These are phyloP conservation scores for Neltuma alba DNA, from an alignment of 306 rosid genomes.

Conservation along the genomic window DNA sequence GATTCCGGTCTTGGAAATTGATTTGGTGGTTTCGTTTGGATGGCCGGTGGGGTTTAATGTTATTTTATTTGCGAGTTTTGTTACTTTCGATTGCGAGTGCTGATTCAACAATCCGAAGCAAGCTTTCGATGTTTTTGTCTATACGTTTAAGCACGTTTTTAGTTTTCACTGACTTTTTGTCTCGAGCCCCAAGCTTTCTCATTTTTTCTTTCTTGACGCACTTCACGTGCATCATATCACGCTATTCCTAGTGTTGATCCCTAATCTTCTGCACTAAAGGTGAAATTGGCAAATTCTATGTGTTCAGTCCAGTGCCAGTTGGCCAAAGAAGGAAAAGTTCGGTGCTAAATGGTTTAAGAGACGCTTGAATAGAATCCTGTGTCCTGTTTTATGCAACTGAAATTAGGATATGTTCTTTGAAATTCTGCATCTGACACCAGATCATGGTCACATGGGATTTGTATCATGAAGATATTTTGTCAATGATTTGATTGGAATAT, in stretches of 20 bases:
- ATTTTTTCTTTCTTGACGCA: conserved; percentile 19
- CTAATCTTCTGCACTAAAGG: not conserved
- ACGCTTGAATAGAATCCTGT: not conserved
- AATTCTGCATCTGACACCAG: conserved; percentile 6
- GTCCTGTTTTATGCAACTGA: not conserved
- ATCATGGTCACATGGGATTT: not conserved
- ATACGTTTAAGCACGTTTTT: conserved; percentile 24
- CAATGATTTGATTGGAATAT: conserved; percentile 2
- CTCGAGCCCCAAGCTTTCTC: conserved; percentile 3
- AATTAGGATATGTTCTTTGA: not conserved
- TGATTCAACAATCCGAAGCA: conserved; percentile 26
- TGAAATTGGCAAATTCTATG: not conserved
- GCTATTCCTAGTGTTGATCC: not conserved
- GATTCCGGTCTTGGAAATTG: conserved; percentile 20
- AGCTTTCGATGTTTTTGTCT: conserved; percentile 23
- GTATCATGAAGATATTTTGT: not conserved
- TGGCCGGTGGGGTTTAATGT: conserved; percentile 19
- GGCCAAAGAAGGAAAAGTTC: not conserved
- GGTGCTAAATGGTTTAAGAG: not conserved
- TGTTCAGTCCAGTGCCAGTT: not conserved
- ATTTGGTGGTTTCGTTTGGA: conserved; percentile 1
- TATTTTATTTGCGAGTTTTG: conserved; percentile 26
- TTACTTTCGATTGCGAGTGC: conserved; percentile 20
- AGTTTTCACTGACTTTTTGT: not conserved
- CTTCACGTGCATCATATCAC: conserved; percentile 26